A percentile compares a stretch with the other conserved stretches of the same genome.
Evolutionary conservation across 768 basidiomycete species (phyloP).

Genomic region (Tricholoma flavovirens): DNA sequence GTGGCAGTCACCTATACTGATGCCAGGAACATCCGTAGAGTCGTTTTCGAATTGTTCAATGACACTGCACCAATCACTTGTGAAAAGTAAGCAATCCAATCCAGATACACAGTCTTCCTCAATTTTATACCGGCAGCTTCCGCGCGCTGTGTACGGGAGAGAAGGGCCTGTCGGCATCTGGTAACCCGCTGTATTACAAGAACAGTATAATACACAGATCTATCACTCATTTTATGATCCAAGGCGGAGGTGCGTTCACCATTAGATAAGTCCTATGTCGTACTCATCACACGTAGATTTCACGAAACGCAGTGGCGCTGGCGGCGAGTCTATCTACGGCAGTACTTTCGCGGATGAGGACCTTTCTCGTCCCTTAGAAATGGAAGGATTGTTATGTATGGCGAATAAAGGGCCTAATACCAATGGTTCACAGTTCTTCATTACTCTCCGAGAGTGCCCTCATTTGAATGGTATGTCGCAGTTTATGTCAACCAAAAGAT

Average conservation of each 20-base stretch:
- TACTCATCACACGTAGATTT: constrained; percentile 43
- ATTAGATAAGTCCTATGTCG: background rate
- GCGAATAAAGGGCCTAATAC: constrained; percentile 83
- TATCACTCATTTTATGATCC: constrained; percentile 76
- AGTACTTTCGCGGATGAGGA: constrained; percentile 75
- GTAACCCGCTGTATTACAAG: constrained; percentile 80
- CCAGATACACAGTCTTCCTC: background rate
- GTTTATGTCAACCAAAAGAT: constrained; percentile 13
- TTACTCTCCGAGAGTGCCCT: constrained; percentile 70
- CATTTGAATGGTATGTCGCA: constrained; percentile 60
- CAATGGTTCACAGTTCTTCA: constrained; percentile 84
- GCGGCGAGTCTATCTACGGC: constrained; percentile 81
- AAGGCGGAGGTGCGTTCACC: constrained; percentile 58
- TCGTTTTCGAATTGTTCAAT: constrained; percentile 71
- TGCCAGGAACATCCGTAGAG: constrained; percentile 29
- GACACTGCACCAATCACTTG: constrained; percentile 69
- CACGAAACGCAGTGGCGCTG: constrained; percentile 71
- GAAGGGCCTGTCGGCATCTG: constrained; percentile 62
- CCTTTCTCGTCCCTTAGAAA: constrained; percentile 54
- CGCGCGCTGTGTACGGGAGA: constrained; percentile 84
- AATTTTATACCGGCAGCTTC: constrained; percentile 48
- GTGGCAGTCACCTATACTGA: constrained; percentile 3
- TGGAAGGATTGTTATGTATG: constrained; percentile 81
- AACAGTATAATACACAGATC: constrained; percentile 72
- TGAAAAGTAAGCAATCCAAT: constrained; percentile 57